These are phyloP conservation scores for Paramecium sexaurelia DNA, from an alignment of 73 alveolate species.

Conservation along the genomic window DNA sequence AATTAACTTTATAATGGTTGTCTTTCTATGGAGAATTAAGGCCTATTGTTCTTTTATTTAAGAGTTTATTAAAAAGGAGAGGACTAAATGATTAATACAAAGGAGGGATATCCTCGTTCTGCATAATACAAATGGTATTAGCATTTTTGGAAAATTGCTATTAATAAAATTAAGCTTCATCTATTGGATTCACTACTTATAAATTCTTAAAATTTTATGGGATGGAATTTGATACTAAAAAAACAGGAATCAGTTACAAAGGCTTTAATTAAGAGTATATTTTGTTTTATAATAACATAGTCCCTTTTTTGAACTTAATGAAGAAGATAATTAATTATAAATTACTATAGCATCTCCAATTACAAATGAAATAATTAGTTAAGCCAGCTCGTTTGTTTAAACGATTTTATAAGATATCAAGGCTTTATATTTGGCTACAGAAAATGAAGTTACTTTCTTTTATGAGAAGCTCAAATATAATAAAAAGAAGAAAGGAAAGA, in stretches of 20 bases:
- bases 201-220: constrained; percentile 37
- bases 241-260: constrained; percentile 23
- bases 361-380: constrained; percentile 23
- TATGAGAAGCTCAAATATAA: constrained; percentile 36
- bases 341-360: constrained; percentile 25
- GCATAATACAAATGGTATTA: constrained; percentile 12
- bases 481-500: constrained; percentile 40
- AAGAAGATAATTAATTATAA: constrained; percentile 11
- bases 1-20: constrained; percentile 54
- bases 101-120: constrained; percentile 39
- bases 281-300: not conserved
- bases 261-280: constrained; percentile 25
- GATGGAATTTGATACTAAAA: not conserved
- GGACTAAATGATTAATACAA: constrained; percentile 50
- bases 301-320: constrained; percentile 18
- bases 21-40: constrained; percentile 19
- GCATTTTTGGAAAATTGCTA: constrained; percentile 27
- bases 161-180: constrained; percentile 24
- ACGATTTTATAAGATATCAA: constrained; percentile 4
- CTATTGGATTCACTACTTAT: constrained; percentile 38
- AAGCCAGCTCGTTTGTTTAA: constrained; percentile 32
- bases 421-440: constrained; percentile 14
- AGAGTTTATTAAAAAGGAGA: constrained; percentile 20
- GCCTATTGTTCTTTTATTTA: not conserved
- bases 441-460: constrained; percentile 35